Evolutionary conservation across 129 eudicot genomes (phyloP).

Genomic region (Artemisia argyi): DNA sequence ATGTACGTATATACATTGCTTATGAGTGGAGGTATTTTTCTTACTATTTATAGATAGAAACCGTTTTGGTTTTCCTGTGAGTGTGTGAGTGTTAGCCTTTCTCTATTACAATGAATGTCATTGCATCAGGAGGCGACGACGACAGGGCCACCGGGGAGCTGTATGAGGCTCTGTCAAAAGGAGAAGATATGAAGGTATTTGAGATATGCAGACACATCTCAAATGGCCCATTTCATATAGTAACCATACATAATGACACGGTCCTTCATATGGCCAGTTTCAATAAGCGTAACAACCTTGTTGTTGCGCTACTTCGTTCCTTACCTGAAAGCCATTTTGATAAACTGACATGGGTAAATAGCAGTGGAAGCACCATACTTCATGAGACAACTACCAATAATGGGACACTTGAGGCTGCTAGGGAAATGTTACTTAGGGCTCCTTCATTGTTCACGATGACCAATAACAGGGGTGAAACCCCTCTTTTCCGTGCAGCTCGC

Average conservation of each 20-base stretch:
- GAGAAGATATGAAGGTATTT: conserved; percentile 20
- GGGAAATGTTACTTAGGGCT: conserved; percentile 18
- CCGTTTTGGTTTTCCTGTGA: not conserved
- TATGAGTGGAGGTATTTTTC: not conserved
- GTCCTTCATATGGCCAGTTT: conserved; percentile 43
- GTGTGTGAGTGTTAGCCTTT: not conserved
- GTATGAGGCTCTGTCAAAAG: conserved; percentile 7
- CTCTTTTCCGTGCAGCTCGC: conserved; percentile 35
- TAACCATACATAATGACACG: conserved; percentile 30
- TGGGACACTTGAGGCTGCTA: conserved; percentile 12
- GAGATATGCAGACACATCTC: conserved; percentile 2
- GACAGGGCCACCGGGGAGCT: not conserved
- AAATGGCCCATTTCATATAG: conserved; percentile 30
- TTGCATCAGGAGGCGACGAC: not conserved
- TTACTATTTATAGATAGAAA: not conserved
- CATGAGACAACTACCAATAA: conserved; percentile 31
- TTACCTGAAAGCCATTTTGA: not conserved
- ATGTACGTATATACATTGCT: not conserved
- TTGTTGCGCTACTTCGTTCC: not conserved
- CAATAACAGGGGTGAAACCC: conserved; percentile 30
- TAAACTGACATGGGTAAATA: conserved; percentile 14
- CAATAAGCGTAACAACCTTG: no score
- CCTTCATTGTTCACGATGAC: conserved; percentile 22
- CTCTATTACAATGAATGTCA: not conserved
- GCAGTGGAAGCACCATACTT: conserved; percentile 29